Evolutionary conservation across 305 asterid species (phyloP).

Genomic region (Solanum hybrid): DNA sequence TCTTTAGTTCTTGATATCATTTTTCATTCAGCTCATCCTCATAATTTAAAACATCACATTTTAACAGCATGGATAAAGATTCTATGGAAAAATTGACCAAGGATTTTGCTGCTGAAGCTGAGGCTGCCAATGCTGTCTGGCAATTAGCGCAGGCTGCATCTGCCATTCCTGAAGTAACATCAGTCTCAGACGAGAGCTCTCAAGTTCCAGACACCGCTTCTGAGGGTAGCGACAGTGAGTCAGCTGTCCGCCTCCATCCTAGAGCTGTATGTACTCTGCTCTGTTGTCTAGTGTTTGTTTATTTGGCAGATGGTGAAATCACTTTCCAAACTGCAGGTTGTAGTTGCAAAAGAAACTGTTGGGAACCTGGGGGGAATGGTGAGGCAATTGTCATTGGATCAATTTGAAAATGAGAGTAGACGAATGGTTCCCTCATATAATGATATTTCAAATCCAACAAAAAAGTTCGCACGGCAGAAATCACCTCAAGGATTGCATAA

Average conservation of each 20-base stretch:
- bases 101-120: conserved; percentile 99
- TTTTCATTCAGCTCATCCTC: background rate
- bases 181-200: conserved; percentile 60
- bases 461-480: conserved; percentile 68
- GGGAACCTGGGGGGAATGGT: conserved; percentile 99
- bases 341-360: conserved; percentile 88
- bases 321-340: conserved; percentile 58
- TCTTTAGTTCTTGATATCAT: conserved; percentile 9
- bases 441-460: conserved; percentile 75
- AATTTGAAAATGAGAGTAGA: conserved; percentile 96
- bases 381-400: conserved; percentile 95
- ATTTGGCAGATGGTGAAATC: conserved; percentile 7
- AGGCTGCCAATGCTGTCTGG: conserved; percentile 95
- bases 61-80: conserved; percentile 56
- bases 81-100: conserved; percentile 84
- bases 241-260: conserved; percentile 89
- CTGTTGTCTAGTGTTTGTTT: background rate
- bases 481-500: conserved; percentile 99
- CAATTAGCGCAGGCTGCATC: conserved; percentile 79
- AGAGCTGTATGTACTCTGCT: conserved; percentile 68
- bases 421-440: conserved; percentile 73
- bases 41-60: background rate
- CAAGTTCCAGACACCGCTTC: conserved; percentile 62
- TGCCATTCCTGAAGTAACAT: conserved; percentile 57
- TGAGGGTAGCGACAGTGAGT: conserved; percentile 75